phyloP scores from a whole-genome alignment of 176 grass and related monocot species.

The Themeda triandra region DNA sequence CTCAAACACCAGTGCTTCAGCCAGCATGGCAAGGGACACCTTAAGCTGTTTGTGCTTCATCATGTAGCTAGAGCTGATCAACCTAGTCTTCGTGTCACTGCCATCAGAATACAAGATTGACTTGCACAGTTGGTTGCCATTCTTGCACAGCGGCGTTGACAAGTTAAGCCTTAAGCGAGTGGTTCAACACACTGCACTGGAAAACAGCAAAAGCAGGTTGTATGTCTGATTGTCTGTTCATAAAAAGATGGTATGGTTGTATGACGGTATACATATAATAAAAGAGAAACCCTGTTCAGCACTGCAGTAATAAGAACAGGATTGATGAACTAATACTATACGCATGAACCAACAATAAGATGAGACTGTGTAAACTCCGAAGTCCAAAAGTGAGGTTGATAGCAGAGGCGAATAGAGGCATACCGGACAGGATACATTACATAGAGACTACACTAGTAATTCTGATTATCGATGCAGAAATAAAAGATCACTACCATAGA shows the following conservation, averaged over 20 bases:
- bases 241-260: not conserved
- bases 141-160: not conserved
- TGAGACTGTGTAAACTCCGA: not conserved
- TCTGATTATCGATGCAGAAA: too few species aligned
- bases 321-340: not conserved
- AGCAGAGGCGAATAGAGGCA: not conserved
- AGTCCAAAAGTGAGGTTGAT: not conserved
- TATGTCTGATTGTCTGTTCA: not conserved
- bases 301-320: not conserved
- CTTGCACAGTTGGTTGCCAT: not conserved
- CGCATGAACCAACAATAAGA: not conserved
- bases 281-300: not conserved
- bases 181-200: not conserved
- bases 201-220: not conserved
- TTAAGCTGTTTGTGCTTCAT: not conserved
- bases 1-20: not conserved
- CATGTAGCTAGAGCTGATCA: not conserved
- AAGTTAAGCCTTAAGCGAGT: not conserved
- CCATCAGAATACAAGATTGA: not conserved
- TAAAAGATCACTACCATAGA: too few species aligned
- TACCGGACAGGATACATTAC: not conserved
- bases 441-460: not conserved
- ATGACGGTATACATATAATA: too few species aligned
- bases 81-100: not conserved
- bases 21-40: not conserved